phyloP scores from a whole-genome alignment of 2,329 filamentous ascomycete genomes.

The Penicillium sclerotiorum region DNA sequence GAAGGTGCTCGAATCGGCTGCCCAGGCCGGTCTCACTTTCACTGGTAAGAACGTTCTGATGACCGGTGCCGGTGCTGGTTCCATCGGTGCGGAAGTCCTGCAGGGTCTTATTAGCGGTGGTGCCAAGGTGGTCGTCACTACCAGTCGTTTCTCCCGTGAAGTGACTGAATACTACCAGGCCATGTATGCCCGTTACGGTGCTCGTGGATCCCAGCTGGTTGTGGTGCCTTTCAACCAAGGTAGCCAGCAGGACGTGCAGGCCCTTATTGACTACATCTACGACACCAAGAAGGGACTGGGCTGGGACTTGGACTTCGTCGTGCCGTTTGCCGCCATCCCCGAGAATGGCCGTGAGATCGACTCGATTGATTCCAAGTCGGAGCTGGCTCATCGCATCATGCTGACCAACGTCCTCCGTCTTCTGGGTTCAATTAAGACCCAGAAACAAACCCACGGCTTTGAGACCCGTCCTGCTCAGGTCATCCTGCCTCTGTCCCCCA shows the following conservation, averaged over 20 bases:
- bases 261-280: constrained; percentile 93
- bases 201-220: constrained; percentile 91
- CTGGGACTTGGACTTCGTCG: constrained; percentile 95
- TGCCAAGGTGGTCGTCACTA: constrained; percentile 95
- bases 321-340: constrained; percentile 96
- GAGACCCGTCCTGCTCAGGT: constrained; percentile 97
- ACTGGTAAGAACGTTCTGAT: constrained; percentile 95
- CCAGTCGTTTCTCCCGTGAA: constrained; percentile 91
- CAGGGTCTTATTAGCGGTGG: constrained; percentile 95
- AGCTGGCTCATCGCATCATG: constrained; percentile 98
- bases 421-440: constrained; percentile 83
- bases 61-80: constrained; percentile 97
- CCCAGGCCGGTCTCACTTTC: constrained; percentile 84
- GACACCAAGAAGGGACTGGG: constrained; percentile 94
- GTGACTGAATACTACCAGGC: constrained; percentile 99
- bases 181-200: constrained; percentile 94
- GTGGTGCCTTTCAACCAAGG: constrained; percentile 99
- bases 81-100: constrained; percentile 94
- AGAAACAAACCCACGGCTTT: constrained; percentile 85
- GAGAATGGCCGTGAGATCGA: constrained; percentile 98
- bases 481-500: constrained; percentile 91
- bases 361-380: constrained; percentile 93
- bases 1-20: constrained; percentile 86
- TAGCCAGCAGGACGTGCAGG: constrained; percentile 96
- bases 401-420: constrained; percentile 93